A percentile compares a stretch with the other conserved stretches of the same genome.
Conservation (phyloP, 2,329 filamentous ascomycete genomes). For the Fusarium sambucinum region DNA sequence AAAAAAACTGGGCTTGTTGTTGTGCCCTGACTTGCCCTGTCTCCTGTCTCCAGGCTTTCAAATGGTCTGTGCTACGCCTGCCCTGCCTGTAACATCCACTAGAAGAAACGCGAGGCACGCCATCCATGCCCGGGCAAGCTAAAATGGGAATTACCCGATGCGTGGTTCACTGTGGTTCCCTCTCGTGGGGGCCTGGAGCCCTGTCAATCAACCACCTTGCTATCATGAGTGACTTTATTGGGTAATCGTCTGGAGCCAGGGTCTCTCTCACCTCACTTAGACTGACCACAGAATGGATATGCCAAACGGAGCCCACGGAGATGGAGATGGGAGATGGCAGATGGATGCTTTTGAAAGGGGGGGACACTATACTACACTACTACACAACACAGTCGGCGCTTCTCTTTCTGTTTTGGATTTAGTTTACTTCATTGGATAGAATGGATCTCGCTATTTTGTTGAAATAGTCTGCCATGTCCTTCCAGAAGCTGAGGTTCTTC, state of each 20-base stretch:
- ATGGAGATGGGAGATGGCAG: slow-evolving; percentile 18
- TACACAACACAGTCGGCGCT: slow-evolving; percentile 24
- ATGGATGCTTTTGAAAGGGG: slow-evolving; percentile 12
- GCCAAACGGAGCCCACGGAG: slow-evolving; percentile 40
- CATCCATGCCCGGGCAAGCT: slow-evolving; percentile 40
- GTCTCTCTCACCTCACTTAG: not conserved
- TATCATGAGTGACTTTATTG: slow-evolving; percentile 47
- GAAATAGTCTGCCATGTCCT: slow-evolving; percentile 27
- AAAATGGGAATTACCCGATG: slow-evolving; percentile 44
- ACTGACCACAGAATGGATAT: slow-evolving; percentile 23
- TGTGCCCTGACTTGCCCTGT: not conserved
- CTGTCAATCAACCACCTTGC: slow-evolving; percentile 48
- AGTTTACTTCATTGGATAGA: slow-evolving; percentile 15
- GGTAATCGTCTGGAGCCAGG: slow-evolving; percentile 32
- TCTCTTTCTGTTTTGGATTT: slow-evolving; percentile 25
- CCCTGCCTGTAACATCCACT: slow-evolving; percentile 2
- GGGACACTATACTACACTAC: slow-evolving; percentile 7
- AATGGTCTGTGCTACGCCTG: not conserved
- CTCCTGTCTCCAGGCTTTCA: slow-evolving; percentile 9
- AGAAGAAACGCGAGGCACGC: slow-evolving; percentile 37
- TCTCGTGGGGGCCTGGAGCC: slow-evolving; percentile 46
- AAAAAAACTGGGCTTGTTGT: slow-evolving; percentile 7
- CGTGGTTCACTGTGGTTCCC: slow-evolving; percentile 15
- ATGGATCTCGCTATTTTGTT: slow-evolving; percentile 28
- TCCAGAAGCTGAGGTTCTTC: slow-evolving; percentile 34